Conservation (phyloP, 306 rosid species). For the Coriaria nepalensis region DNA sequence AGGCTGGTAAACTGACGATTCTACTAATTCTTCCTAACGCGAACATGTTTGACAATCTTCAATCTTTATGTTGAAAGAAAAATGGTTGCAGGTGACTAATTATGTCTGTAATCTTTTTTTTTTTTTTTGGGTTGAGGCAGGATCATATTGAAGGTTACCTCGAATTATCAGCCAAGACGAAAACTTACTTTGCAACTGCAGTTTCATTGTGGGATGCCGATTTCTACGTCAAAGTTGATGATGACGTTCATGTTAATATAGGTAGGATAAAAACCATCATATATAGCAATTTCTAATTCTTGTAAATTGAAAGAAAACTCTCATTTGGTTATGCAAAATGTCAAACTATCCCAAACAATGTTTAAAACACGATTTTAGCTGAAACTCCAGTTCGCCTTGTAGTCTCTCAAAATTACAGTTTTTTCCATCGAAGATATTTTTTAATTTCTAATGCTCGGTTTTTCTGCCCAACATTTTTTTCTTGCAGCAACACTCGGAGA, state of each 20-base stretch:
- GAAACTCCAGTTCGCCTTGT: no score
- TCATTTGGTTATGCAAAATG: no score
- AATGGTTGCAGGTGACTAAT: not conserved
- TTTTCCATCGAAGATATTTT: no score
- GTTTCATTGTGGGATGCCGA: slow-evolving; percentile 46
- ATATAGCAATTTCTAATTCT: not conserved
- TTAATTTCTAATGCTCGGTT: no score
- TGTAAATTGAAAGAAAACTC: not conserved
- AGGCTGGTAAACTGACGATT: slow-evolving; percentile 35
- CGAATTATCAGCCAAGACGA: slow-evolving; percentile 49
- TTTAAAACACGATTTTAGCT: no score
- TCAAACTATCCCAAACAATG: no score
- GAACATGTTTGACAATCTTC: not conserved
- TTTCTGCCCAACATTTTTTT: slow-evolving; percentile 2
- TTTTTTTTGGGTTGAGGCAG: slow-evolving; percentile 16
- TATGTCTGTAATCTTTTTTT: not conserved
- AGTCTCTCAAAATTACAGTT: no score
- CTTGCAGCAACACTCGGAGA: slow-evolving; percentile 41
- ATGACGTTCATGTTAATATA: slow-evolving; percentile 51
- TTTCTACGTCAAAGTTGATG: slow-evolving; percentile 47
- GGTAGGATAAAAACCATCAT: slow-evolving; percentile 17
- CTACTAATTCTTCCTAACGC: not conserved
- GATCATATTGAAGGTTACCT: slow-evolving; percentile 55
- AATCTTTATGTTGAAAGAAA: not conserved
- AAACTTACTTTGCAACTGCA: slow-evolving; percentile 37